Percentiles rank a stretch among this genome's conserved stretches.
phyloP scores from a whole-genome alignment of 2,329 filamentous ascomycete genomes.

The Pyrenochaeta sp. region DNA sequence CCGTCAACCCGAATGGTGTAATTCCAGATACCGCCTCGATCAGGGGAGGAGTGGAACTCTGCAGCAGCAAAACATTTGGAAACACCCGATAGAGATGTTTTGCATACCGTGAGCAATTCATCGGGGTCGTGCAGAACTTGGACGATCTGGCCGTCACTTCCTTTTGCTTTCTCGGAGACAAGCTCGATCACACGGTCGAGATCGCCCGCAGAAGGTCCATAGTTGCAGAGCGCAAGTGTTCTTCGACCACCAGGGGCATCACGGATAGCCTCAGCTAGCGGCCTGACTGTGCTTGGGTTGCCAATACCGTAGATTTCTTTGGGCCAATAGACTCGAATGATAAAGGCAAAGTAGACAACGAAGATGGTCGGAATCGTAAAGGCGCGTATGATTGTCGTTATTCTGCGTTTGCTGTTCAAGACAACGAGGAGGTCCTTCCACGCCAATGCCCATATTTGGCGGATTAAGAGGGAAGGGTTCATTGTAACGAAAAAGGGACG shows the following conservation, averaged over 20 bases:
- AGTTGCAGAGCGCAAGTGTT: constrained; percentile 79
- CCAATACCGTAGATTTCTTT: constrained; percentile 75
- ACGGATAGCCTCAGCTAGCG: constrained; percentile 68
- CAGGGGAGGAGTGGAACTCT: constrained; percentile 76
- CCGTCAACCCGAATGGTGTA: constrained; percentile 82
- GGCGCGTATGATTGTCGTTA: constrained; percentile 61
- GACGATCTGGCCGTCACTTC: constrained; percentile 62
- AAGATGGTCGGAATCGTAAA: constrained; percentile 62
- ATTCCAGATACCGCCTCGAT: constrained; percentile 77
- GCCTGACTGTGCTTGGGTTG: constrained; percentile 64
- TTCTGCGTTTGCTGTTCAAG: constrained; percentile 57
- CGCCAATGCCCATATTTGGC: constrained; percentile 62
- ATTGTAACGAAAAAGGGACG: constrained; percentile 5
- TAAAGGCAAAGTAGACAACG: constrained; percentile 47
- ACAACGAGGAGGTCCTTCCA: constrained; percentile 63
- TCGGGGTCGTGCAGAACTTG: constrained; percentile 61
- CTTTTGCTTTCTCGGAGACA: constrained; percentile 64
- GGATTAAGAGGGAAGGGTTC: constrained; percentile 38
- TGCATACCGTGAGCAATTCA: constrained; percentile 68
- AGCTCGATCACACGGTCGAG: constrained; percentile 73
- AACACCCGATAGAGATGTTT: constrained; percentile 62
- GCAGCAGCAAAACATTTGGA: constrained; percentile 77
- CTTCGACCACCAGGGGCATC: constrained; percentile 65
- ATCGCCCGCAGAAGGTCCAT: constrained; percentile 69
- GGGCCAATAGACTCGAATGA: constrained; percentile 75